Base-by-base conservation (phyloP, 257 asterid genomes). In the Verbena officinalis region DNA sequence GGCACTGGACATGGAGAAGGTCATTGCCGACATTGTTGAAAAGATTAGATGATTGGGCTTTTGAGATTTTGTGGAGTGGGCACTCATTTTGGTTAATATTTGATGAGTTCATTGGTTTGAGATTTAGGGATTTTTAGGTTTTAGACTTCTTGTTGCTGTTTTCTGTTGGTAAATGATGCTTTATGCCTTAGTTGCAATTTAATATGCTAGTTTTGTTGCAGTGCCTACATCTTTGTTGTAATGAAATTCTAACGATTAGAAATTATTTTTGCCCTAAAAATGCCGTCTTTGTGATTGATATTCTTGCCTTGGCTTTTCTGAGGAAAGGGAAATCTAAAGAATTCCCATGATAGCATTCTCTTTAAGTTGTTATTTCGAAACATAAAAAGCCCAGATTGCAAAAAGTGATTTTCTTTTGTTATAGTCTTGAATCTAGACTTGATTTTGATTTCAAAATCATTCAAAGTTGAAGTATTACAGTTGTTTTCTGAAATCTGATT, bases 1-100 rank as follows among this genome's bases (percentile, higher is more conserved):
- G 79, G 78, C 46, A 0, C 82, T 91, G 15, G 83, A 88, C 72
- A 91, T 91, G 87, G 92, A 77, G 1, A 30, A 86, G 68, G 84
- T 91, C 67, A 73, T 91, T 15, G 50, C 86, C 1, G 89, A 81
- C 55, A 81, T 91, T 67, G 63, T 86, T 19, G 78, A 72, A 4
- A 88, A 91, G 75, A 50, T 91, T 11, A 71, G 71, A 43, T 77
- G 79, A 3, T 9, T 49, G 56, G 49, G 30, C 14, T 64, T 4
- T 0, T 7, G 15, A 33, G 15, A 16, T 30, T 7, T 5, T 23
- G 45, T 24, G 11, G 44, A 30, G 40, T 22, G 24, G 70, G 62
- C 76, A 64, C 64, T 68, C 57, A 45, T 73, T 77, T 77, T 73
- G 48, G 39, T 17, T 11, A n/a, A 10, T 7, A 48, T 23, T 65